Percentiles rank a stretch among this genome's conserved stretches.
phyloP scores from a whole-genome alignment of 2,329 filamentous ascomycete genomes.

The Botryotinia convoluta region DNA sequence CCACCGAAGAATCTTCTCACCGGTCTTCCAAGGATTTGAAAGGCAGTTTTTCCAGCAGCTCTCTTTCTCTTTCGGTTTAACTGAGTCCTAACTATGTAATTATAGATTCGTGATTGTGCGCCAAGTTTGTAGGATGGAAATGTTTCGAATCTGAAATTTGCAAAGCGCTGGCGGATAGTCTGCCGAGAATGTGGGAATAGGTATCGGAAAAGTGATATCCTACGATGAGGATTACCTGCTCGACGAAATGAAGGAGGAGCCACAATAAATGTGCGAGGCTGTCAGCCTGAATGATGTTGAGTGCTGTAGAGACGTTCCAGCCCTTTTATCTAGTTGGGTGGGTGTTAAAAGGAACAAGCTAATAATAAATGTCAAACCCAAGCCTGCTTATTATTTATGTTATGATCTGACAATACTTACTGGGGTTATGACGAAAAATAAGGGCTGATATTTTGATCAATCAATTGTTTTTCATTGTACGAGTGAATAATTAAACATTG shows the following conservation, averaged over 20 bases:
- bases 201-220: slow-evolving; percentile 24
- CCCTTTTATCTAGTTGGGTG: not conserved
- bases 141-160: slow-evolving; percentile 68
- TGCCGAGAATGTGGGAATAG: slow-evolving; percentile 23
- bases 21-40: slow-evolving; percentile 33
- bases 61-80: slow-evolving; percentile 49
- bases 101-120: slow-evolving; percentile 74
- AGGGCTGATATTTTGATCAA: not conserved
- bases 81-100: slow-evolving; percentile 66
- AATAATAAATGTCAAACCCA: not conserved
- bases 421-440: not conserved
- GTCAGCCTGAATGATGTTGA: not conserved
- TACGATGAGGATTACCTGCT: slow-evolving; percentile 23
- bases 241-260: slow-evolving; percentile 21
- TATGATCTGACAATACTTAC: not conserved
- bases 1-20: slow-evolving; percentile 38
- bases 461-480: not conserved
- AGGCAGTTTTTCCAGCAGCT: slow-evolving; percentile 37
- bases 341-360: not conserved
- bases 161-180: slow-evolving; percentile 18
- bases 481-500: not conserved
- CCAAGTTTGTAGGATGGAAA: slow-evolving; percentile 68
- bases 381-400: slow-evolving; percentile 4
- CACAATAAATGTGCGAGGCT: slow-evolving; percentile 19
- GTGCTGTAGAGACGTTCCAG: not conserved